Conservation (phyloP, 202 grass and related monocot genomes). For the Setaria viridis region DNA sequence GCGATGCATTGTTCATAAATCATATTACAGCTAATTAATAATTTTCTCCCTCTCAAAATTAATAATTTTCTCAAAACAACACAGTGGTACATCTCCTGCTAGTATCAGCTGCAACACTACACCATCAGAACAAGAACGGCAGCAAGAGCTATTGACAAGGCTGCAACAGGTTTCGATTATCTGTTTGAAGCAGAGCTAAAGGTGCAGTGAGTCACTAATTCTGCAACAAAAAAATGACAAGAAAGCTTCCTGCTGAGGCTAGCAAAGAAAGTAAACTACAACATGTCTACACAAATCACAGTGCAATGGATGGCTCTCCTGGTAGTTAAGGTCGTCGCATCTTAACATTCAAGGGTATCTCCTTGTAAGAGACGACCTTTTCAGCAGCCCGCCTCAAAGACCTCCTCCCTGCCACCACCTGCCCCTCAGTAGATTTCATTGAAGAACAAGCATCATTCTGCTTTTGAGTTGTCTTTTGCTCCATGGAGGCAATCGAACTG, state of each 20-base stretch:
- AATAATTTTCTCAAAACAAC: not conserved
- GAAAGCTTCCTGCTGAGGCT: not conserved
- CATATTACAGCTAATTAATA: not conserved
- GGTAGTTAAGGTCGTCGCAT: constrained; percentile 52
- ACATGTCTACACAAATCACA: constrained; percentile 20
- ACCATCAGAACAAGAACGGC: not conserved
- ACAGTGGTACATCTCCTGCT: not conserved
- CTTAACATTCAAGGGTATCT: constrained; percentile 67
- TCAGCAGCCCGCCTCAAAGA: constrained; percentile 55
- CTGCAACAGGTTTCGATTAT: not conserved
- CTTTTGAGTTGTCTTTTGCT: constrained; percentile 22
- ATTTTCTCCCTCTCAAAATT: not conserved
- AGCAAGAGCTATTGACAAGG: not conserved
- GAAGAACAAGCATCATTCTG: constrained; percentile 9
- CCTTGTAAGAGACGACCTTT: constrained; percentile 71
- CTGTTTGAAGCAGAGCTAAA: not conserved
- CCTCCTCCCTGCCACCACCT: constrained; percentile 18
- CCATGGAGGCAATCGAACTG: constrained; percentile 7
- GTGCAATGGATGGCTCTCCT: not conserved
- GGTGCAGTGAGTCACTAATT: not conserved
- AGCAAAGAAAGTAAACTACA: constrained; percentile 27
- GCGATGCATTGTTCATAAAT: not conserved
- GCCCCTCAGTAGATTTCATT: constrained; percentile 15
- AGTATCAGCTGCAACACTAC: not conserved
- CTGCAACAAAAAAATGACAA: not conserved